A percentile compares a stretch with the other conserved stretches of the same genome.
Conservation (phyloP, 202 grass and related monocot species). For the Setaria viridis region DNA sequence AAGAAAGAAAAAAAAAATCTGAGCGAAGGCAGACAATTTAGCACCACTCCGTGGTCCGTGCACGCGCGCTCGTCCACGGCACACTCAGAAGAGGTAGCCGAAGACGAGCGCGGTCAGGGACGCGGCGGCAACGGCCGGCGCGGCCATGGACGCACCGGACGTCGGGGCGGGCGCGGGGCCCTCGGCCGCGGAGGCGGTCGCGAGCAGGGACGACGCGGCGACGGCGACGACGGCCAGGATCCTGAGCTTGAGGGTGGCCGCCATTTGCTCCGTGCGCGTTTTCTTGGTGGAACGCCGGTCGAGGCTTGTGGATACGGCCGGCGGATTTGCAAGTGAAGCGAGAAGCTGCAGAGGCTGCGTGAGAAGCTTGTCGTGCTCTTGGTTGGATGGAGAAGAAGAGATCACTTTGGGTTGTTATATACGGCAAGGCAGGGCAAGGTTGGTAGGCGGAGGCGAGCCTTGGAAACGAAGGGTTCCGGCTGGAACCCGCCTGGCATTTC, state of each 20-base stretch:
- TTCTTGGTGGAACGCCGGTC: neutral
- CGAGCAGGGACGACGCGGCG: conserved; percentile 36
- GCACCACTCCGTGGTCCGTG: neutral
- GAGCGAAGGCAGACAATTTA: neutral
- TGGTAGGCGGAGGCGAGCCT: neutral
- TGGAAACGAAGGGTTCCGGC: conserved; percentile 39
- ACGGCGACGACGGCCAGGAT: conserved; percentile 38
- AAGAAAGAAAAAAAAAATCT: neutral
- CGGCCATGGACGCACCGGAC: conserved; percentile 32
- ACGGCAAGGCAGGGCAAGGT: neutral
- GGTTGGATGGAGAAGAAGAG: neutral
- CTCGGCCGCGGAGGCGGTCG: conserved; percentile 39
- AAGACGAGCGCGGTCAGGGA: conserved; percentile 47
- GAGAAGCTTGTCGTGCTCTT: neutral
- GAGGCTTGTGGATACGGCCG: neutral
- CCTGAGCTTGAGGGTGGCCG: conserved; percentile 50
- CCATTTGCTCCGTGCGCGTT: conserved; percentile 22
- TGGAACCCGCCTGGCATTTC: conserved; percentile 43
- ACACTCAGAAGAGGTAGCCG: conserved; percentile 52
- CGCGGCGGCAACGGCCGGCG: conserved; percentile 37
- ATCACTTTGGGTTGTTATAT: conserved; percentile 23
- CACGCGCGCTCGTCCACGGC: no score
- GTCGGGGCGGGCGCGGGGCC: conserved; percentile 45
- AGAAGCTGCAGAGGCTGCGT: neutral
- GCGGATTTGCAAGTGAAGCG: neutral